Evolutionary conservation across 1,284 basidiomycete species (phyloP), one percentile per base, ranked within the genome.

Genomic region (Tetrapyrgos nigripes): DNA sequence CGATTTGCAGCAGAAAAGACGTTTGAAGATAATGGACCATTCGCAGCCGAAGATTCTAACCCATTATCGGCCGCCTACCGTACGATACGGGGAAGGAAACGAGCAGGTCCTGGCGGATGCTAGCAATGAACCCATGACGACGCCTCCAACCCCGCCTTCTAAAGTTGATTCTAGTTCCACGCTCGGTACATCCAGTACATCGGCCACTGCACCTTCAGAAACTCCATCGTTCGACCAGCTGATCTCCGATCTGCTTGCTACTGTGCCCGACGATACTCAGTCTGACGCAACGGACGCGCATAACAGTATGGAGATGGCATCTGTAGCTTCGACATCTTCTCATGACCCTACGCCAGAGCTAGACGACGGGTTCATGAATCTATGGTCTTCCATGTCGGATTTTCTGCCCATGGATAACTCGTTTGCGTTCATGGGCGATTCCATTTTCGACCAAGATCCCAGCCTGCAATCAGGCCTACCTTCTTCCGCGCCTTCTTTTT

Each of bases 351-450:
- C 50, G 4, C 50, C 55, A 35, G 60, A 53, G 33, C 48, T 73
- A 21, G 80, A 83, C 62, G 72, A 76, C 52, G 62, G 71, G n/a
- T 64, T 78, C 14, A 75, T 83, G 51, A 79, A 84, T 60, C 79
- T 75, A 46, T 85, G 83, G 84, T 74, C 85, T 68, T 76, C 76
- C 48, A 77, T 83, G 45, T 71, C 83, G 10, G 74, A 81, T 50
- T 72, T 73, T 1, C 77, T 81, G 52, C 70, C 79, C 17, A 55
- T 68, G 17, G 66, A 67, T 23, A 6, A 17, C 53, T 17, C 47
- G 35, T n/a, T 5, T 11, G 4, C 13, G 35, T 27, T 19, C n/a
- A n/a, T n/a, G n/a, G n/a, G n/a, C n/a, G 33, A 24, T 10, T 45
- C 43, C 26, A 47, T 24, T 19, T 23, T 21, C 17, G 21, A 27